These are phyloP conservation scores for Dianthus caryophyllus DNA, from an alignment of 148 eudicot genomes.

Conservation along the genomic window DNA sequence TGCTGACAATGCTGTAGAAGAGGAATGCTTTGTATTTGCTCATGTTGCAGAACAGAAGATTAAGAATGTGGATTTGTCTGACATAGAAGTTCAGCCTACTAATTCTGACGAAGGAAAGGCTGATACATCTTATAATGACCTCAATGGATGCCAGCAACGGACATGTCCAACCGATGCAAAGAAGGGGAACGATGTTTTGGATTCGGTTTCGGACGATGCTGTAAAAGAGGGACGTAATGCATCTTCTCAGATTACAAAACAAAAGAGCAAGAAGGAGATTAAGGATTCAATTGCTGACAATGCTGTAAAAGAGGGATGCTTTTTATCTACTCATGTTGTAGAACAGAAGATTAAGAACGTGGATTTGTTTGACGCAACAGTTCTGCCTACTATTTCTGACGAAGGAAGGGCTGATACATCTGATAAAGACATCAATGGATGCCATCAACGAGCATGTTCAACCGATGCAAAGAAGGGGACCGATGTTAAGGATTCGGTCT, in stretches of 20 bases:
- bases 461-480: too few species aligned
- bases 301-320: background rate
- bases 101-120: conserved; percentile 5
- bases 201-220: background rate
- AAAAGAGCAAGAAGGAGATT: background rate
- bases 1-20: background rate
- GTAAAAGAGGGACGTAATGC: background rate
- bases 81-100: background rate
- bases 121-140: too few species aligned
- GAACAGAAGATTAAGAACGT: conserved; percentile 6
- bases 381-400: too few species aligned
- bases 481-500: too few species aligned
- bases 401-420: too few species aligned
- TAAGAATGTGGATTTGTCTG: background rate
- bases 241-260: background rate
- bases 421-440: too few species aligned
- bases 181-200: background rate
- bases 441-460: too few species aligned
- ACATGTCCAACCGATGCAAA: background rate
- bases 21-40: background rate
- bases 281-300: background rate
- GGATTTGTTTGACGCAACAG: background rate
- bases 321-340: background rate
- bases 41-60: background rate
- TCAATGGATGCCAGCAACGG: too few species aligned